Evolutionary conservation across 2,329 filamentous ascomycete genomes (phyloP).

Genomic region (Plenodomus biglobosus): DNA sequence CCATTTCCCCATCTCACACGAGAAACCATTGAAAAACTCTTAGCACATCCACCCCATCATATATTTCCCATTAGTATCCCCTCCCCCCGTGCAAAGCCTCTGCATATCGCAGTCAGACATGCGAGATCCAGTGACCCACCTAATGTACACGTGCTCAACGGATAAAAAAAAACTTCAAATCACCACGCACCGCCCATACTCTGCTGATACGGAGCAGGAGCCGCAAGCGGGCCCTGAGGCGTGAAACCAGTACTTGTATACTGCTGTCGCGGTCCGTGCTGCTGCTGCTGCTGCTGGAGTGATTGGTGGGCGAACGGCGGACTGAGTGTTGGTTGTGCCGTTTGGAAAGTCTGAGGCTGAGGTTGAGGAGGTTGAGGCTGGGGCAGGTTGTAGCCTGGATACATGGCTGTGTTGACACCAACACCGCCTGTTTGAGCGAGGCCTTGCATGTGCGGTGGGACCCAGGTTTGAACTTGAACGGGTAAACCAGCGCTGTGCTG

Average conservation of each 20-base stretch:
- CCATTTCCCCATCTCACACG: too few relatives aligned
- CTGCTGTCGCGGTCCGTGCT: background rate
- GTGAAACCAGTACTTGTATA: too few relatives aligned
- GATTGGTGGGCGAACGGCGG: background rate
- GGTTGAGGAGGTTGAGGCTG: background rate
- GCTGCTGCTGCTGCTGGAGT: background rate
- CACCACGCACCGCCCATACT: slow-evolving; percentile 13
- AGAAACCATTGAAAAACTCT: too few relatives aligned
- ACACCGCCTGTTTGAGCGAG: background rate
- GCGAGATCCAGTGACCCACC: too few relatives aligned
- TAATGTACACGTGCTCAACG: too few relatives aligned
- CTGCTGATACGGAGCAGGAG: slow-evolving; percentile 7
- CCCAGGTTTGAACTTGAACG: background rate
- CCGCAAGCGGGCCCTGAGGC: too few relatives aligned
- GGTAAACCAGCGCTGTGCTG: background rate
- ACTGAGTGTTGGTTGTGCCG: background rate
- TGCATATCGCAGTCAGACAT: too few relatives aligned
- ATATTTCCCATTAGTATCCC: too few relatives aligned
- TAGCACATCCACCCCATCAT: too few relatives aligned
- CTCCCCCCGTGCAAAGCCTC: too few relatives aligned
- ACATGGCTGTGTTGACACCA: background rate
- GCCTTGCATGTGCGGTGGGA: too few relatives aligned
- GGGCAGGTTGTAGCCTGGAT: background rate
- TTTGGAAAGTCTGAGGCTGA: background rate
- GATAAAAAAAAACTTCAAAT: too few relatives aligned